Conservation (phyloP, 2,329 filamentous ascomycete species). For the Dothideomycetidae sp. region DNA sequence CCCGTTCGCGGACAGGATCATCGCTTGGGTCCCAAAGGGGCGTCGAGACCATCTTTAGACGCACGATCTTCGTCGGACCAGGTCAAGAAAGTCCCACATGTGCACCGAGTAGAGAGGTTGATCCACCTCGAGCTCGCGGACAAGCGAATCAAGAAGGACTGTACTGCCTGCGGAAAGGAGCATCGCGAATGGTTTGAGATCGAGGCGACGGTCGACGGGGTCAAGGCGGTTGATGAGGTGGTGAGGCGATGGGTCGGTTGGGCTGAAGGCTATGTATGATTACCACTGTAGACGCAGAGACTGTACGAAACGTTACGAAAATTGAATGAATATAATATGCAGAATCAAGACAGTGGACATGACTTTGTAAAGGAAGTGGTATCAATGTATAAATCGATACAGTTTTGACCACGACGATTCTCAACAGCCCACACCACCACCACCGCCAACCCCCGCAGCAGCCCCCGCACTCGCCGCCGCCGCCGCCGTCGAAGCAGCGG, state of each 20-base stretch:
- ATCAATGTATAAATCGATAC: too few relatives aligned
- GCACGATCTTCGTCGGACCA: constrained; percentile 12
- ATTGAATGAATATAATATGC: too few relatives aligned
- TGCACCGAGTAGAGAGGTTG: constrained; percentile 74
- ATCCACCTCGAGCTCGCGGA: constrained; percentile 76
- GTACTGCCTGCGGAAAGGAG: constrained; percentile 64
- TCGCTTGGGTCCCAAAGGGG: constrained; percentile 19
- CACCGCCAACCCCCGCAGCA: too few relatives aligned
- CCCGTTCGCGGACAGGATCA: constrained; percentile 15
- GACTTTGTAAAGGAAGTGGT: too few relatives aligned
- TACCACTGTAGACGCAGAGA: too few relatives aligned
- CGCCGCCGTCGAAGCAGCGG: too few relatives aligned
- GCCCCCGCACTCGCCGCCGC: too few relatives aligned
- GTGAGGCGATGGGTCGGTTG: constrained; percentile 77
- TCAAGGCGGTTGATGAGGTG: constrained; percentile 56
- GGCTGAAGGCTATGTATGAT: too few relatives aligned
- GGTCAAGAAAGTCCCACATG: constrained; percentile 63
- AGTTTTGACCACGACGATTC: too few relatives aligned
- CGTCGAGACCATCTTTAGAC: constrained; percentile 15
- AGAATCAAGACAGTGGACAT: too few relatives aligned
- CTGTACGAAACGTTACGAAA: too few relatives aligned
- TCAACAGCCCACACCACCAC: too few relatives aligned
- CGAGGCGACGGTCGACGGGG: constrained; percentile 54
- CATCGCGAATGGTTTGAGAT: constrained; percentile 96
- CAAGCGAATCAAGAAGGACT: constrained; percentile 46